Evolutionary conservation across 768 basidiomycete species (phyloP).

Genomic region (Boletus coccyginus): DNA sequence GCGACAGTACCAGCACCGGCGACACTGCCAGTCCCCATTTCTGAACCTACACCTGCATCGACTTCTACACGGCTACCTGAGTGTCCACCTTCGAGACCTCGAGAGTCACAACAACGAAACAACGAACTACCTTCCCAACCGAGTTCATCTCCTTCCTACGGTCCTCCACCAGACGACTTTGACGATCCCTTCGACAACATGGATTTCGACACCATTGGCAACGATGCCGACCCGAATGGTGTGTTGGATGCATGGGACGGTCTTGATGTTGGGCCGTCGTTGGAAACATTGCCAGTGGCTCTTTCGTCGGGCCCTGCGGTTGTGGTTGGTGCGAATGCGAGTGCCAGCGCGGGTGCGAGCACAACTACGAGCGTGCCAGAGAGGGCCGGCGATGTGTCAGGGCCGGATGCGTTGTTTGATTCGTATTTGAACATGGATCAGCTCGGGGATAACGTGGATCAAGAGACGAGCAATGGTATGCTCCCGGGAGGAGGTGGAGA

Average conservation of each 20-base stretch:
- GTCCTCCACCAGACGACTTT: slow-evolving; percentile 8
- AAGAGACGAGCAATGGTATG: not conserved
- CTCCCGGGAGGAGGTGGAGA: not conserved
- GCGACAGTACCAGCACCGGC: not conserved
- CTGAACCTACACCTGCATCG: not conserved
- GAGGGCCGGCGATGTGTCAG: not conserved
- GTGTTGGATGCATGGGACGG: slow-evolving; percentile 1
- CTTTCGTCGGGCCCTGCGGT: not conserved
- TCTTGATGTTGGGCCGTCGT: slow-evolving; percentile 11
- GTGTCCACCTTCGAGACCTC: not conserved
- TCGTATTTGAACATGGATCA: slow-evolving; percentile 26
- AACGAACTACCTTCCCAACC: not conserved
- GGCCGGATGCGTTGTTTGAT: slow-evolving; percentile 15
- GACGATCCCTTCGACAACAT: slow-evolving; percentile 13
- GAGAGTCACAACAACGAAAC: not conserved
- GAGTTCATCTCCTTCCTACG: slow-evolving; percentile 1
- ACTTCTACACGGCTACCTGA: not conserved
- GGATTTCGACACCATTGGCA: slow-evolving; percentile 9
- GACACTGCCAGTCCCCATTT: not conserved
- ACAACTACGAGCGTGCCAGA: not conserved
- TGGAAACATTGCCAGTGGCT: not conserved
- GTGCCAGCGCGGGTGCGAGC: no score
- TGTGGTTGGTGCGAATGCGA: not conserved
- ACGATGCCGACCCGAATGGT: not conserved
- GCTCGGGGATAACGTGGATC: slow-evolving; percentile 1